Percentiles rank a stretch among this genome's conserved stretches.
phyloP scores from a whole-genome alignment of 805 yeast genomes.

The Brettanomyces nanus region DNA sequence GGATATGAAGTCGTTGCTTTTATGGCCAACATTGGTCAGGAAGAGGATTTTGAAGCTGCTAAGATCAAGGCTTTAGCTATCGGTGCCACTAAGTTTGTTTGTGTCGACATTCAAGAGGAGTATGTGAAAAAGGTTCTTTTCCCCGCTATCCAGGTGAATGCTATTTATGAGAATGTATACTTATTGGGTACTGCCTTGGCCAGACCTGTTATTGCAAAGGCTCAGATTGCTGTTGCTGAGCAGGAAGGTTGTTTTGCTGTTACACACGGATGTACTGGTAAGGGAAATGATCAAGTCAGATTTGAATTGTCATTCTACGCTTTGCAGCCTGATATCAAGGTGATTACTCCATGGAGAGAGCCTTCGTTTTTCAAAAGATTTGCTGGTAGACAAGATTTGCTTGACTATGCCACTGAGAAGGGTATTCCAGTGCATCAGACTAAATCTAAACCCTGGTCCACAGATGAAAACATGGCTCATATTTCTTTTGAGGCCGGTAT shows the following conservation, averaged over 20 bases:
- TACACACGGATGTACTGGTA: slow-evolving; percentile 99
- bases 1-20: slow-evolving; percentile 98
- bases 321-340: slow-evolving; percentile 91
- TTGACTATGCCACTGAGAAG: slow-evolving; percentile 89
- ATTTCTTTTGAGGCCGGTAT: slow-evolving; percentile 99
- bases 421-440: slow-evolving; percentile 94
- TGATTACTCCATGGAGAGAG: slow-evolving; percentile 99
- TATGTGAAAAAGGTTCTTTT: slow-evolving; percentile 86
- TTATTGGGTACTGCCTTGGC: slow-evolving; percentile 96
- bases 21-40: slow-evolving; percentile 98
- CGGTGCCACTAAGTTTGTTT: slow-evolving; percentile 94
- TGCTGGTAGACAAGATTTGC: slow-evolving; percentile 95
- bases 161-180: slow-evolving; percentile 96
- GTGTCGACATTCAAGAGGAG: slow-evolving; percentile 90
- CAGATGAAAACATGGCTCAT: slow-evolving; percentile 98
- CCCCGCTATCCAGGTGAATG: slow-evolving; percentile 98
- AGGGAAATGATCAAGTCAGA: slow-evolving; percentile 99
- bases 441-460: slow-evolving; percentile 99
- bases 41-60: slow-evolving; percentile 97
- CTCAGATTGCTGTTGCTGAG: slow-evolving; percentile 95
- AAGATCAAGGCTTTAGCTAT: slow-evolving; percentile 91
- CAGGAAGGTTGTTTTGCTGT: slow-evolving; percentile 98
- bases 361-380: slow-evolving; percentile 91
- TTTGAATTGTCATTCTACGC: slow-evolving; percentile 97
- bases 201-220: slow-evolving; percentile 97